Conservation (phyloP, 1,284 basidiomycete genomes). For the Sporisorium iseilematis-ciliati region DNA sequence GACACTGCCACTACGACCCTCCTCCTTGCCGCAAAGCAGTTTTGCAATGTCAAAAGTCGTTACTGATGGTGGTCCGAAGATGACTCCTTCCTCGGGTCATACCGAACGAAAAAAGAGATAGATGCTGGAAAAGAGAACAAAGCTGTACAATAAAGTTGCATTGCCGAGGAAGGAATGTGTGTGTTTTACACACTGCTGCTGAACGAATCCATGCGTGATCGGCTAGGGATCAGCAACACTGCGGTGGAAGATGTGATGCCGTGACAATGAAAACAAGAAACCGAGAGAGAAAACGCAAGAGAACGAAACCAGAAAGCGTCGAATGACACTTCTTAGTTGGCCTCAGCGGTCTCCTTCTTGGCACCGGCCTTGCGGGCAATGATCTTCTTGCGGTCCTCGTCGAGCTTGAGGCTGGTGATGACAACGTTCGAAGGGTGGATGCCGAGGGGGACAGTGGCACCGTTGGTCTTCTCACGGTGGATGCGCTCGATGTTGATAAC, state of each 20-base stretch:
- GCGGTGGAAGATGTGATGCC: constrained; percentile 14
- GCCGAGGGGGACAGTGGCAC: constrained; percentile 91
- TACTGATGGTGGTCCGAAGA: not conserved
- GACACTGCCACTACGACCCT: constrained; percentile 9
- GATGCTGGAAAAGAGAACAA: constrained; percentile 24
- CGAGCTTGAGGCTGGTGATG: constrained; percentile 74
- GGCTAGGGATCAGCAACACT: constrained; percentile 1
- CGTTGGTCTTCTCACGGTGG: constrained; percentile 97
- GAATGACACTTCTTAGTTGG: constrained; percentile 37
- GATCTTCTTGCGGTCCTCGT: constrained; percentile 69
- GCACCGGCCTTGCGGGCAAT: constrained; percentile 64
- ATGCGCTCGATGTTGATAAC: constrained; percentile 99
- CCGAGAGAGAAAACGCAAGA: constrained; percentile 3
- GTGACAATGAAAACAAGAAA: constrained; percentile 20
- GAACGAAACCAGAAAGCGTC: not conserved
- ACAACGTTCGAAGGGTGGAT: constrained; percentile 98
- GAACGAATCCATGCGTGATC: not conserved
- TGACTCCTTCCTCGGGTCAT: constrained; percentile 18
- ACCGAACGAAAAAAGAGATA: constrained; percentile 6
- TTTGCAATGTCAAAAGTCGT: not conserved
- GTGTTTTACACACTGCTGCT: constrained; percentile 11
- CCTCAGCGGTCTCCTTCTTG: constrained; percentile 50
- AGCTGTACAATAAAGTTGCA: constrained; percentile 18
- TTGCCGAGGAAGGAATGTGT: constrained; percentile 10
- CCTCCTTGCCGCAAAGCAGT: constrained; percentile 5